Conservation (phyloP, 257 asterid genomes). For the Linderniella brevidens region DNA sequence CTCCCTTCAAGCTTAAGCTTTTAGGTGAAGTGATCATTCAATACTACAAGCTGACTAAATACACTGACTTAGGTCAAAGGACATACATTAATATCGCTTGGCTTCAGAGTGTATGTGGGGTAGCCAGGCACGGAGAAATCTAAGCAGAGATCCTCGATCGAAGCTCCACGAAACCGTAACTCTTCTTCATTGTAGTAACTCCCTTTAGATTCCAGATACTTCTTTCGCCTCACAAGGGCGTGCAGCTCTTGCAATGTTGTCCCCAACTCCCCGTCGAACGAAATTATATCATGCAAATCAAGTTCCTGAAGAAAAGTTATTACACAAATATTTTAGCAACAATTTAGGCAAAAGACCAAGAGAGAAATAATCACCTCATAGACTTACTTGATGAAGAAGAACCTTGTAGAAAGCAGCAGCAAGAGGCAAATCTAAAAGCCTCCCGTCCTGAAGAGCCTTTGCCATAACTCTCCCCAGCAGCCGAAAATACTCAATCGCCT, state of each 20-base stretch:
- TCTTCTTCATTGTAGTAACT: constrained; percentile 34
- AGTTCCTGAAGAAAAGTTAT: constrained; percentile 61
- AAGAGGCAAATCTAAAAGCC: constrained; percentile 88
- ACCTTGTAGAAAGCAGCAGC: constrained; percentile 79
- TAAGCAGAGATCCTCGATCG: constrained; percentile 76
- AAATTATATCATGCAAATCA: constrained; percentile 74
- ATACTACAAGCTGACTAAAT: too few species aligned
- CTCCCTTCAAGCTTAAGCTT: too few species aligned
- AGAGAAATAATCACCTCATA: background rate
- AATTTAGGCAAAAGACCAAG: constrained; percentile 3
- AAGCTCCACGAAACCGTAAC: constrained; percentile 54
- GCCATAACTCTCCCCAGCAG: constrained; percentile 95
- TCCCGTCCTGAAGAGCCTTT: constrained; percentile 96
- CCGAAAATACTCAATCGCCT: constrained; percentile 55
- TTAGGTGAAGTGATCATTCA: too few species aligned
- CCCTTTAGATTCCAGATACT: constrained; percentile 43
- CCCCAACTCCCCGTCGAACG: constrained; percentile 74
- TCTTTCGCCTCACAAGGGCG: constrained; percentile 65
- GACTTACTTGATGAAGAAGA: constrained; percentile 59
- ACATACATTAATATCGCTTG: constrained; percentile 54
- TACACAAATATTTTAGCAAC: constrained; percentile 5
- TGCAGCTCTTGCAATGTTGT: constrained; percentile 81
- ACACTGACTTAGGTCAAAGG: background rate
- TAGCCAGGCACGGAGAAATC: constrained; percentile 95
- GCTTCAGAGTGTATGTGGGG: constrained; percentile 69